These are phyloP conservation scores for Cladosporium cucumerinum DNA, from an alignment of 2,329 filamentous ascomycete species.

Conservation along the genomic window DNA sequence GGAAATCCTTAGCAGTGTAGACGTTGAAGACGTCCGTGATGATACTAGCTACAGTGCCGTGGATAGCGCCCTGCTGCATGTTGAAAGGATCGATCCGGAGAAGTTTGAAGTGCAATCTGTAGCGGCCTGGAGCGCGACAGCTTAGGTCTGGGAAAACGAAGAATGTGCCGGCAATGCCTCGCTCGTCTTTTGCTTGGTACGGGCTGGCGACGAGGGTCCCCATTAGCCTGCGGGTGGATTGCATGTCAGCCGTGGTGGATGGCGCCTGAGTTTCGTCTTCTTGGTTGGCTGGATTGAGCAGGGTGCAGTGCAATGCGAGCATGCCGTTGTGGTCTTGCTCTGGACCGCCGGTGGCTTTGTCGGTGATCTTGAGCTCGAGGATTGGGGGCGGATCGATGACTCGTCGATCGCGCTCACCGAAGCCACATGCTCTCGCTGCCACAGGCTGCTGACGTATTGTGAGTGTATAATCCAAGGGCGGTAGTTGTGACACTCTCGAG, in stretches of 20 bases:
- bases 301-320: constrained; percentile 64
- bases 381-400: constrained; percentile 84
- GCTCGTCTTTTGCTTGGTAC: constrained; percentile 72
- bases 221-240: constrained; percentile 73
- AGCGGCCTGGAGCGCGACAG: constrained; percentile 72
- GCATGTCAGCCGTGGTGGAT: constrained; percentile 49
- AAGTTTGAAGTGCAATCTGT: constrained; percentile 69
- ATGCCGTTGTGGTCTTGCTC: constrained; percentile 63
- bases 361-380: constrained; percentile 66
- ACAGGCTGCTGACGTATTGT: constrained; percentile 72
- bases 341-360: constrained; percentile 51
- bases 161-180: constrained; percentile 71
- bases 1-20: constrained; percentile 81
- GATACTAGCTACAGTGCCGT: constrained; percentile 49
- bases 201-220: constrained; percentile 73
- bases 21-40: constrained; percentile 73
- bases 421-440: constrained; percentile 76
- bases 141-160: constrained; percentile 83
- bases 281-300: constrained; percentile 66
- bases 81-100: constrained; percentile 65
- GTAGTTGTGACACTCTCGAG: constrained; percentile 20
- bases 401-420: constrained; percentile 75
- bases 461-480: constrained; percentile 46
- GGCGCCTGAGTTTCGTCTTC: constrained; percentile 58
- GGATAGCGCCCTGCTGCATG: constrained; percentile 52